A percentile compares a stretch with the other conserved stretches of the same genome.
phyloP scores from a whole-genome alignment of 768 basidiomycete genomes.

The Psilocybe cyanescens region DNA sequence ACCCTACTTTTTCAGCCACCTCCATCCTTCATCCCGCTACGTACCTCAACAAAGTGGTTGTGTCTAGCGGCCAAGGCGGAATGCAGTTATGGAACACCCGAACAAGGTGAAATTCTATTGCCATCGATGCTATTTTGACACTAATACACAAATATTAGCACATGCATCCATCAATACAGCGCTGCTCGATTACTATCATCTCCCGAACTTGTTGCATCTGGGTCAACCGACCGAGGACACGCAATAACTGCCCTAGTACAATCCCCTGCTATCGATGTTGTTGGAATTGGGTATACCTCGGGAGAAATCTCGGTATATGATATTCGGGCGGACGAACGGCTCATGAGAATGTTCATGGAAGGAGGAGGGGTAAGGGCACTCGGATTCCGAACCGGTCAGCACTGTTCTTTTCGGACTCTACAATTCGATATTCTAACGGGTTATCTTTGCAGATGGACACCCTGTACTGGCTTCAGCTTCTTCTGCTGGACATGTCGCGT shows the following conservation, averaged over 20 bases:
- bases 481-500: conserved; percentile 83
- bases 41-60: conserved; percentile 93
- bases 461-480: conserved; percentile 89
- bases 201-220: conserved; percentile 30
- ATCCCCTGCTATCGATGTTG: conserved; percentile 94
- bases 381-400: conserved; percentile 83
- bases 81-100: conserved; percentile 95
- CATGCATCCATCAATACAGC: conserved; percentile 82
- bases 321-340: conserved; percentile 86
- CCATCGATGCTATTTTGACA: background rate
- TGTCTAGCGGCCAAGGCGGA: conserved; percentile 79
- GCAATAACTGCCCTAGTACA: conserved; percentile 84
- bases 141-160: conserved; percentile 44
- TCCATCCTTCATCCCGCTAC: conserved; percentile 91
- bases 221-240: conserved; percentile 28
- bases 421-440: conserved; percentile 7
- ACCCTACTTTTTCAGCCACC: conserved; percentile 83
- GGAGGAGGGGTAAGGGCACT: conserved; percentile 78
- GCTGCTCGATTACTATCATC: conserved; percentile 53
- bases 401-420: background rate
- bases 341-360: conserved; percentile 91
- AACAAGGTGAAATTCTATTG: conserved; percentile 54
- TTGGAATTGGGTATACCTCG: conserved; percentile 89
- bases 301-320: conserved; percentile 92
- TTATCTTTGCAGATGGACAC: conserved; percentile 66